These are phyloP conservation scores for Tylopilus plumbeoviolaceoides DNA, from an alignment of 768 basidiomycete species.

Conservation along the genomic window DNA sequence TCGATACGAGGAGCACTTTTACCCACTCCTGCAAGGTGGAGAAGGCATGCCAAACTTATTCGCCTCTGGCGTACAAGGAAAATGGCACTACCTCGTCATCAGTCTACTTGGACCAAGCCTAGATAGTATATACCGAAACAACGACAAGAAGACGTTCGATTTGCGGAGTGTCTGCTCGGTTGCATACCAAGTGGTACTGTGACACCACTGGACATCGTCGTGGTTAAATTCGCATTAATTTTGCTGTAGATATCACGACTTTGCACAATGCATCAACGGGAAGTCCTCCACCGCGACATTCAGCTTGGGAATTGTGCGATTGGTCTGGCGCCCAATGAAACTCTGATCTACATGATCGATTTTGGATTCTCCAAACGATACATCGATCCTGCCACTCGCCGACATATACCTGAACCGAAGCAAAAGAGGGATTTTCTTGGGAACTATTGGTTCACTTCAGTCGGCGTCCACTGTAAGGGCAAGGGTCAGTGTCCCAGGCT, in stretches of 20 bases:
- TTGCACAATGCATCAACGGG: conserved; percentile 72
- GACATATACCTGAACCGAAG: conserved; percentile 71
- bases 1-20: conserved; percentile 62
- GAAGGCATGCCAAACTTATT: conserved; percentile 73
- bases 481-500: conserved; percentile 45
- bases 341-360: conserved; percentile 76
- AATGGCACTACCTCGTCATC: conserved; percentile 74
- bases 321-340: conserved; percentile 55
- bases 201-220: not conserved
- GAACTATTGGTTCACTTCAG: conserved; percentile 82
- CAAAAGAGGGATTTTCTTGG: conserved; percentile 72
- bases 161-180: conserved; percentile 69
- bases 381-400: conserved; percentile 57
- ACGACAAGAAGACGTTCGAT: conserved; percentile 58
- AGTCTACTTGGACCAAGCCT: conserved; percentile 69
- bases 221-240: conserved; percentile 4
- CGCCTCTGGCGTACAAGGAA: conserved; percentile 52
- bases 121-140: conserved; percentile 55
- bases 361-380: conserved; percentile 82
- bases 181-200: conserved; percentile 70
- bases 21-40: conserved; percentile 67
- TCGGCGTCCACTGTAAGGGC: conserved; percentile 73
- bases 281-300: conserved; percentile 73
- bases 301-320: conserved; percentile 75
- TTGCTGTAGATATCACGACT: conserved; percentile 57